phyloP scores from a whole-genome alignment of 2,329 filamentous ascomycete genomes.

The Aureobasidium sp. region DNA sequence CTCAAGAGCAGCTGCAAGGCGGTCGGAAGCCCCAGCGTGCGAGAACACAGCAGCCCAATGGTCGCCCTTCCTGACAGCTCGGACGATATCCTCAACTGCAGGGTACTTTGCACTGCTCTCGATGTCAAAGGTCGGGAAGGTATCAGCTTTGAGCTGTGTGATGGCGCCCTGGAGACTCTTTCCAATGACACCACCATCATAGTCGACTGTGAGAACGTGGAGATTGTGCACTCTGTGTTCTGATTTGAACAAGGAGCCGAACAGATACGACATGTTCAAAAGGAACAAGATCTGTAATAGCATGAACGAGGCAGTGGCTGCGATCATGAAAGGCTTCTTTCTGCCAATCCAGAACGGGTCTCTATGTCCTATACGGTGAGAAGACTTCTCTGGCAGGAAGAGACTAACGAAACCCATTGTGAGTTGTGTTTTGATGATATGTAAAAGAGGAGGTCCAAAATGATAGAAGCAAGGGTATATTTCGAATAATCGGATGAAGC shows the following conservation, averaged over 20 bases:
- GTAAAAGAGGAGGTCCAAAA: background rate
- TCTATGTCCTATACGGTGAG: background rate
- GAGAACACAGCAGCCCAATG: constrained; percentile 26
- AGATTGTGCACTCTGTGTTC: constrained; percentile 18
- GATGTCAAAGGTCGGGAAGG: background rate
- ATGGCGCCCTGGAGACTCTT: constrained; percentile 8
- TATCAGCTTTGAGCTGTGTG: background rate
- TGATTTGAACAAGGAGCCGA: constrained; percentile 20
- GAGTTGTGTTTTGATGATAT: no score
- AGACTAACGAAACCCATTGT: background rate
- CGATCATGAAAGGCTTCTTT: constrained; percentile 16
- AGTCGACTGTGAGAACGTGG: constrained; percentile 24
- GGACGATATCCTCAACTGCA: constrained; percentile 17
- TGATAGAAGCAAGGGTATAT: no score
- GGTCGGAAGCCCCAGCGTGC: constrained; percentile 29
- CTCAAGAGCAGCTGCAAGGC: constrained; percentile 29
- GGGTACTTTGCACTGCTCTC: constrained; percentile 1
- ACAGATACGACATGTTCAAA: constrained; percentile 20
- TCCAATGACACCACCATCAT: constrained; percentile 20
- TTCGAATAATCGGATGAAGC: background rate
- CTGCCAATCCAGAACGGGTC: constrained; percentile 15
- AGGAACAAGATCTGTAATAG: constrained; percentile 21
- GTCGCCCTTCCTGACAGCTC: constrained; percentile 20
- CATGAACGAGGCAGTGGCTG: constrained; percentile 6
- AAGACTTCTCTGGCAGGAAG: background rate